These are phyloP conservation scores for Pseudopediastrum boryanum DNA, from an alignment of 139 green algal genomes.

Conservation along the genomic window DNA sequence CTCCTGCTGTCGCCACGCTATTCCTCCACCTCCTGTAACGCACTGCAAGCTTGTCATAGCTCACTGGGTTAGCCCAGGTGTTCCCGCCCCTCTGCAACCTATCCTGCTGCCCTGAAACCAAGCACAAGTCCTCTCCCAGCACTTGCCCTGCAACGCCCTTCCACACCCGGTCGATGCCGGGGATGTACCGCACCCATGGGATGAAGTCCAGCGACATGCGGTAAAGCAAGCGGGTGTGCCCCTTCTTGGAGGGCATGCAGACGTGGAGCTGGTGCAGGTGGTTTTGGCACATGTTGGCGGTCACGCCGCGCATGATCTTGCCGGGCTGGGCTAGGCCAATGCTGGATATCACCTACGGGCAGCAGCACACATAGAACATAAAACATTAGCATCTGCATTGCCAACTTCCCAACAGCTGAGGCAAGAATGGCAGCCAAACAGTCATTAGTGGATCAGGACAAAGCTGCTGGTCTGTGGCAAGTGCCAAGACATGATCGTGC, in stretches of 20 bases:
- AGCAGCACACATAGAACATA: too few relatives aligned
- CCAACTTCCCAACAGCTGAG: too few relatives aligned
- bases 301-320: slow-evolving; percentile 81
- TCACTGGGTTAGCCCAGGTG: slow-evolving; percentile 91
- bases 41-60: slow-evolving; percentile 98
- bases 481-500: too few relatives aligned
- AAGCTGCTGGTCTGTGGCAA: too few relatives aligned
- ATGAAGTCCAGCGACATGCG: slow-evolving; percentile 98
- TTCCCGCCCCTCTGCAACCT: slow-evolving; percentile 84
- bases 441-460: too few relatives aligned
- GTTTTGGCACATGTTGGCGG: slow-evolving; percentile 76
- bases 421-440: too few relatives aligned
- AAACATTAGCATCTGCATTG: too few relatives aligned
- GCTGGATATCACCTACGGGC: slow-evolving; percentile 64
- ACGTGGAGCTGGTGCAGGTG: slow-evolving; percentile 98
- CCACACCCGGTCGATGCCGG: slow-evolving; percentile 90
- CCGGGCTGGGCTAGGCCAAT: slow-evolving; percentile 94
- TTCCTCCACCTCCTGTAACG: slow-evolving; percentile 95
- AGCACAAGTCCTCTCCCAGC: slow-evolving; percentile 94
- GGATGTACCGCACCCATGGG: slow-evolving; percentile 83
- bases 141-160: slow-evolving; percentile 66
- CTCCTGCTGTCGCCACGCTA: slow-evolving; percentile 31
- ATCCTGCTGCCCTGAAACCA: slow-evolving; percentile 97
- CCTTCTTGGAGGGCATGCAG: slow-evolving; percentile 84
- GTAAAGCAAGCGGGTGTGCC: slow-evolving; percentile 94